These are phyloP conservation scores for Xylariales sp. DNA, from an alignment of 2,329 filamentous ascomycete species.

Conservation along the genomic window DNA sequence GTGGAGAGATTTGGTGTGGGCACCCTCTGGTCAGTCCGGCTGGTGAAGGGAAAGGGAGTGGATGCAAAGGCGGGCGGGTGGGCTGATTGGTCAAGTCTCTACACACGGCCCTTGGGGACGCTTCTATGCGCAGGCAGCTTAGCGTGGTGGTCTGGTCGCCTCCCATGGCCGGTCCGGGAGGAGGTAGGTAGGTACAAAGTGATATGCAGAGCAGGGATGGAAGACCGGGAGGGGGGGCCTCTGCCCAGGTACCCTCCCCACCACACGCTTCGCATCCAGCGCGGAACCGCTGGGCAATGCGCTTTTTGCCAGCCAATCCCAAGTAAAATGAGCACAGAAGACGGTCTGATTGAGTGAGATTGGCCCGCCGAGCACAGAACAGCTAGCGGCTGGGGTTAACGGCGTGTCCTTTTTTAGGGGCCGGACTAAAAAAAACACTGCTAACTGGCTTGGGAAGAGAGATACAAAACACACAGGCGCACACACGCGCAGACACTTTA, in stretches of 20 bases:
- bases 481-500: not conserved
- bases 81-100: not conserved
- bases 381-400: slow-evolving; percentile 4
- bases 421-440: not conserved
- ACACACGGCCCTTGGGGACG: not conserved
- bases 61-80: not conserved
- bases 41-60: slow-evolving; percentile 4
- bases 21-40: slow-evolving; percentile 4
- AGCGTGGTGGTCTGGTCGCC: not conserved
- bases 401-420: slow-evolving; percentile 7
- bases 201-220: not conserved
- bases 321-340: slow-evolving; percentile 2
- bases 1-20: slow-evolving; percentile 7
- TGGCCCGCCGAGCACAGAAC: too few species aligned
- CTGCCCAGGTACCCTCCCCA: not conserved
- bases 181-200: not conserved
- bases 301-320: not conserved
- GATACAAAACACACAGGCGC: not conserved
- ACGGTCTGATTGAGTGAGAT: too few species aligned
- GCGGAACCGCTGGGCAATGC: not conserved
- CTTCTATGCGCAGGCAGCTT: not conserved
- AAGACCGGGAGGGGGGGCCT: slow-evolving; percentile 4
- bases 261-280: not conserved
- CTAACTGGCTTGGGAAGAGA: not conserved
- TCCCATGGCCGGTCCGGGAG: not conserved